These are phyloP conservation scores for Aspergillus caelatus DNA, from an alignment of 2,329 filamentous ascomycete genomes.

Conservation along the genomic window DNA sequence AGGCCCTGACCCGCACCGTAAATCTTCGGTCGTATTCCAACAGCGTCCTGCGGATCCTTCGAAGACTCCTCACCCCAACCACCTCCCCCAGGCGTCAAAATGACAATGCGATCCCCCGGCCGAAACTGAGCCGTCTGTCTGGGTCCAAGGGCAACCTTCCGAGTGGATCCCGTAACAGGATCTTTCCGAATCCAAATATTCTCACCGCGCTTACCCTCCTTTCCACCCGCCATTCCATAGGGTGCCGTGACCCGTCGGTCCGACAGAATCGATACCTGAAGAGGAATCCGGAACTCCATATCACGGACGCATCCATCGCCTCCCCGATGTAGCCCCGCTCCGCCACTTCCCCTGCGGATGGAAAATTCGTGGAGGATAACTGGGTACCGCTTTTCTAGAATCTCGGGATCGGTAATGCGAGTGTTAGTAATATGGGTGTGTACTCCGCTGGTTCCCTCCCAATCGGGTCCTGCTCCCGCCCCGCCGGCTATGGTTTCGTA, in stretches of 20 bases:
- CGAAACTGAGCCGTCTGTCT: background rate
- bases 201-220: background rate
- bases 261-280: conserved; percentile 21
- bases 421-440: conserved; percentile 87
- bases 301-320: conserved; percentile 78
- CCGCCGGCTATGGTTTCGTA: conserved; percentile 76
- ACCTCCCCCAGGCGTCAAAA: background rate
- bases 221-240: conserved; percentile 29
- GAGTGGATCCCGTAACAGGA: background rate
- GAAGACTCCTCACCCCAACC: background rate
- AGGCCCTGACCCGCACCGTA: background rate
- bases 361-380: conserved; percentile 71
- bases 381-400: conserved; percentile 77
- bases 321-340: conserved; percentile 65
- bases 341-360: conserved; percentile 64
- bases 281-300: conserved; percentile 71
- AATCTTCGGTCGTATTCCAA: background rate
- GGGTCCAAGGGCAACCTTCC: background rate
- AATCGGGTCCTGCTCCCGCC: conserved; percentile 69
- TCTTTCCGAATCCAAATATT: conserved; percentile 1
- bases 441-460: conserved; percentile 73
- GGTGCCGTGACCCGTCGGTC: conserved; percentile 27
- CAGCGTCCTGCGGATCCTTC: background rate
- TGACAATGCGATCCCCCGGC: background rate
- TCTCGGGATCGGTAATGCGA: conserved; percentile 76